Conservation (phyloP, 1,139 yeast genomes). For the Scheffersomyces stambukii region DNA sequence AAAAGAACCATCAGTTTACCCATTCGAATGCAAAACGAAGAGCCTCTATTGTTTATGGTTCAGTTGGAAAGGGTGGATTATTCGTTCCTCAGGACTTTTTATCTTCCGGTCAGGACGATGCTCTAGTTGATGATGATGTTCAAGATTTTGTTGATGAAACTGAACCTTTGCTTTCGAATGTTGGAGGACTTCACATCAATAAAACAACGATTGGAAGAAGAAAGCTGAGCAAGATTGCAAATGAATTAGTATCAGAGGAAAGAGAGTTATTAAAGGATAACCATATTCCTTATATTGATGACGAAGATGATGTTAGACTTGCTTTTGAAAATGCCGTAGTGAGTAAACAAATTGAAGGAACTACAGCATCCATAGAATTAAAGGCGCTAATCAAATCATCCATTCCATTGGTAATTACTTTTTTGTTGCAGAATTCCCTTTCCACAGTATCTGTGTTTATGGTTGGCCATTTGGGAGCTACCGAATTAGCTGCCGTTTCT, state of each 20-base stretch:
- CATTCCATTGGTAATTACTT: slow-evolving; percentile 50
- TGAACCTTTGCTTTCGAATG: slow-evolving; percentile 14
- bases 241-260: slow-evolving; percentile 32
- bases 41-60: slow-evolving; percentile 51
- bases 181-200: too few relatives aligned
- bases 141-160: slow-evolving; percentile 10
- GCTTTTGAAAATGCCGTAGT: slow-evolving; percentile 36
- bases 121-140: slow-evolving; percentile 8
- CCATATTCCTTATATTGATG: slow-evolving; percentile 18
- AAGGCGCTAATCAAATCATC: slow-evolving; percentile 39
- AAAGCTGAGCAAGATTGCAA: slow-evolving; percentile 24
- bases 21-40: slow-evolving; percentile 47
- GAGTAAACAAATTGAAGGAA: slow-evolving; percentile 20
- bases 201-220: too few relatives aligned
- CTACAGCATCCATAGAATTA: slow-evolving; percentile 33
- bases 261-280: slow-evolving; percentile 31
- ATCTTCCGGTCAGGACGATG: slow-evolving; percentile 6
- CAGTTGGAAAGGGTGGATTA: slow-evolving; percentile 51
- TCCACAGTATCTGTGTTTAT: slow-evolving; percentile 56
- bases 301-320: slow-evolving; percentile 24
- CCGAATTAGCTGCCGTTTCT: slow-evolving; percentile 57
- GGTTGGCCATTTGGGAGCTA: slow-evolving; percentile 57
- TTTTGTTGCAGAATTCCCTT: slow-evolving; percentile 51
- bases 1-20: slow-evolving; percentile 37
- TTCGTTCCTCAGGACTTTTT: slow-evolving; percentile 50